Evolutionary conservation across 2,329 filamentous ascomycete species (phyloP), one percentile per base, ranked within the genome.

Genomic region (Alternaria incomplexa): DNA sequence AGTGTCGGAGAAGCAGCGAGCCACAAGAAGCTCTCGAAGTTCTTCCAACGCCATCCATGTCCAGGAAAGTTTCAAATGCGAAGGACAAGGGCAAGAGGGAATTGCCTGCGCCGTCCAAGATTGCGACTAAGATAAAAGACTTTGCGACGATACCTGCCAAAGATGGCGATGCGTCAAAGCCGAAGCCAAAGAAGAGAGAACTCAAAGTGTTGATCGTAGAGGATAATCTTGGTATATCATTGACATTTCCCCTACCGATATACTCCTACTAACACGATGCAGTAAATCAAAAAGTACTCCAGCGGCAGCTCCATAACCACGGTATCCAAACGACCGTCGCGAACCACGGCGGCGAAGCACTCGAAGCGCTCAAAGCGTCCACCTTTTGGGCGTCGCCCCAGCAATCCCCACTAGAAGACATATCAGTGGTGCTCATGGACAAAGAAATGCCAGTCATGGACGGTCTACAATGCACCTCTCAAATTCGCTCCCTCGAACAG

Each of bases 1-100:
- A 89, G 66, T 87, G 88, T 57, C 87, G 88, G 72, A 89, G 86
- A 80, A 88, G 83, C 45, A 68, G 63, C 5, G 73, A 80, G 28
- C 81, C 81, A 45, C 73, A 61, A 64, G 76, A 80, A 43, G 58
- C 60, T 2, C 63, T 70, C 2, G 78, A 80, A 20, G 66, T 66
- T 7, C 51, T 63, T 36, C 50, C 76, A n/a, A 70, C 75, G 1
- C 47, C 72, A 15, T 64, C 73, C 7, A 28, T 80, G 11, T 58
- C 67, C 13, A 69, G 77, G 12, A 74, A 76, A 30, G 46, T 67
- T 6, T 79, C 75, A 1, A 77, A 79, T 52, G 71, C 76, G 2
- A 78, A 73, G 58, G 72, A 76, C 0, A 70, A 66, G 20, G 58
- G 60, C 12, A 67, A 62, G 13, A 28, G 62, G 5, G 68, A 68